phyloP scores from a whole-genome alignment of 2,329 filamentous ascomycete species.

The Rugonectria rugulosa region DNA sequence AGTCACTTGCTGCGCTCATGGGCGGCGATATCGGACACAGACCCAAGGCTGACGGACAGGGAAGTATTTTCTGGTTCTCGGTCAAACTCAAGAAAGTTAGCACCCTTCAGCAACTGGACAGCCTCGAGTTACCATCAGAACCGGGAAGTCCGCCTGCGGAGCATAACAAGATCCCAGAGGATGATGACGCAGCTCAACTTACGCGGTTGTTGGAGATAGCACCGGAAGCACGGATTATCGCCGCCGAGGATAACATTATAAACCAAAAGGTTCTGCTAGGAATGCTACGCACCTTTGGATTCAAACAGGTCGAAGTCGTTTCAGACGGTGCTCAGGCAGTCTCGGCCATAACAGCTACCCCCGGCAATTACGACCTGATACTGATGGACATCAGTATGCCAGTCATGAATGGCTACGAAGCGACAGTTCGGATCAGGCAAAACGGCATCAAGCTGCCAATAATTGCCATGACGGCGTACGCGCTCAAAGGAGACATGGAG shows the following conservation, averaged over 20 bases:
- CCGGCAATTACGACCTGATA: slow-evolving; percentile 40
- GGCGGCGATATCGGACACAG: slow-evolving; percentile 54
- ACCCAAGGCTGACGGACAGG: slow-evolving; percentile 53
- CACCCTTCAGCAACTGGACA: slow-evolving; percentile 34
- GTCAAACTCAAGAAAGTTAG: slow-evolving; percentile 50
- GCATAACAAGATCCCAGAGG: slow-evolving; percentile 41
- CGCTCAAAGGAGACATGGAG: slow-evolving; percentile 62
- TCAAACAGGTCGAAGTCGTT: slow-evolving; percentile 41
- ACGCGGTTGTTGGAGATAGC: slow-evolving; percentile 47
- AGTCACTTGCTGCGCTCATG: slow-evolving; percentile 63
- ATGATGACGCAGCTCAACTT: slow-evolving; percentile 16
- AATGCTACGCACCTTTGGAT: slow-evolving; percentile 49
- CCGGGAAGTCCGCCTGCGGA: slow-evolving; percentile 4
- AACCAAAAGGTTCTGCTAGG: slow-evolving; percentile 51
- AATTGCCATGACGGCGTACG: slow-evolving; percentile 62
- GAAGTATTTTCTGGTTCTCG: slow-evolving; percentile 62
- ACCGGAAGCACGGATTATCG: slow-evolving; percentile 48
- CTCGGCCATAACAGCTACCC: slow-evolving; percentile 42
- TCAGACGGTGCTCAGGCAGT: slow-evolving; percentile 29
- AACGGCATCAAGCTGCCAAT: slow-evolving; percentile 59
- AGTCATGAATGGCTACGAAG: slow-evolving; percentile 58
- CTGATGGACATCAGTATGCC: slow-evolving; percentile 61
- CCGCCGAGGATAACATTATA: slow-evolving; percentile 53
- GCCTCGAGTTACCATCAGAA: slow-evolving; percentile 31
- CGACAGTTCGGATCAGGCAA: slow-evolving; percentile 54